Evolutionary conservation across 768 basidiomycete species (phyloP), one percentile per base, ranked within the genome.

Genomic region (Pilatotrama ljubarskyi): DNA sequence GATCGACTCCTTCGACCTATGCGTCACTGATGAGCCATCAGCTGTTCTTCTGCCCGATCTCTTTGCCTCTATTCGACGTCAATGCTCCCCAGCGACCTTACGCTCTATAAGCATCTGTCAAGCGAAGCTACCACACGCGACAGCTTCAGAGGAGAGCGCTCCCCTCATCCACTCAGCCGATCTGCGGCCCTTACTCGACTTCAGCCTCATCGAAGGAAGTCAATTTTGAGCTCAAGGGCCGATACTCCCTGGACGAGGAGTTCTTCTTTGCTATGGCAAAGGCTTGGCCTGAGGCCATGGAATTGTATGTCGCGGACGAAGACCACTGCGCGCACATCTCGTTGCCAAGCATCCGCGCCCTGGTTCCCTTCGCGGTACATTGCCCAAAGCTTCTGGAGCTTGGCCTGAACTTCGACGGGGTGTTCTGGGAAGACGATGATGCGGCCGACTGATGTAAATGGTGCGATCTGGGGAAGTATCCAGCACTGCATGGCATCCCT

Each of bases 221-320:
- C 50, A 25, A 18, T 13, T 10, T 18, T 49, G 24, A 11, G 36
- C 11, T 6, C 9, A 2, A 24, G 24, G 3, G 24, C 20, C 1
- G 15, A 11, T 37, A 50, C 24, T 7, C 22, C 11, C 3, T 59
- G 0, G 58, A 63, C 53, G 56, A 63, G 20, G 48, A 24, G 8
- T 40, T 59, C 38, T 36, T 55, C 26, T 7, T n/a, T 5, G 53
- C 51, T 25, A 24, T 64, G 17, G 59, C 59, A 1, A 6, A 20
- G 22, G 54, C 63, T 10, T 64, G 63, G 63, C 58, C 63, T 6
- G 15, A 35, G 8, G n/a, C 60, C 10, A 14, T 20, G 3, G 18
- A 9, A 1, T 36, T 64, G 15, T 24, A 22, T 2, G 18, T 64
- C 43, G 48, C 35, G 13, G 11, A 22, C 25, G 10, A 26, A 8